Evolutionary conservation across 768 basidiomycete species (phyloP).

Genomic region (Coprinopsis strossmayeri): DNA sequence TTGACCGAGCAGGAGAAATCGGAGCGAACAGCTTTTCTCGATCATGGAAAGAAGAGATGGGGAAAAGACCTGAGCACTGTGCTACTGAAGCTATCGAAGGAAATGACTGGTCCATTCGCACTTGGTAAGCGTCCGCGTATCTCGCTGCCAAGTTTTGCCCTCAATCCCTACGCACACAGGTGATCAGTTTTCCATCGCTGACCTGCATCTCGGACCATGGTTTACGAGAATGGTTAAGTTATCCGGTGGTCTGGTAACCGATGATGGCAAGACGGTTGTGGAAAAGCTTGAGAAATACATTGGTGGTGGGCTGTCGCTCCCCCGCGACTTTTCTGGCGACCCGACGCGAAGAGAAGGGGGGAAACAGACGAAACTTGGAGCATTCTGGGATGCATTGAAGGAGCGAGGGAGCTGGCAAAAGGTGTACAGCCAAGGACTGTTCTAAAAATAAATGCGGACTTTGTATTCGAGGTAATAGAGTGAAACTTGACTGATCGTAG

Average conservation of each 20-base stretch:
- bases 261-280: conserved; percentile 46
- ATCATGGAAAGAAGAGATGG: conserved; percentile 47
- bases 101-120: conserved; percentile 56
- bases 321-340: conserved; percentile 33
- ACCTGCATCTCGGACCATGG: conserved; percentile 79
- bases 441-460: conserved; percentile 20
- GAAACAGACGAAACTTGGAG: conserved; percentile 54
- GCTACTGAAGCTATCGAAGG: conserved; percentile 42
- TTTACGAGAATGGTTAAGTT: conserved; percentile 52
- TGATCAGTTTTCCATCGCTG: conserved; percentile 77
- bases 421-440: conserved; percentile 46
- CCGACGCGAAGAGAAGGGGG: conserved; percentile 23
- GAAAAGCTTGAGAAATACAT: conserved; percentile 47
- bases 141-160: neutral
- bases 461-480: neutral
- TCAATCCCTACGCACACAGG: conserved; percentile 35
- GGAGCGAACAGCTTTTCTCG: conserved; percentile 44
- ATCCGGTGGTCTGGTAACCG: conserved; percentile 42
- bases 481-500: neutral
- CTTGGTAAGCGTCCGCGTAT: conserved; percentile 44
- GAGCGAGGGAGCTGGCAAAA: conserved; percentile 67
- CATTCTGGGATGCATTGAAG: conserved; percentile 67
- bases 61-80: conserved; percentile 38
- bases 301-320: conserved; percentile 37
- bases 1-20: conserved; percentile 32